phyloP scores from a whole-genome alignment of 2,329 filamentous ascomycete species.

The Fusarium cyanostomum region DNA sequence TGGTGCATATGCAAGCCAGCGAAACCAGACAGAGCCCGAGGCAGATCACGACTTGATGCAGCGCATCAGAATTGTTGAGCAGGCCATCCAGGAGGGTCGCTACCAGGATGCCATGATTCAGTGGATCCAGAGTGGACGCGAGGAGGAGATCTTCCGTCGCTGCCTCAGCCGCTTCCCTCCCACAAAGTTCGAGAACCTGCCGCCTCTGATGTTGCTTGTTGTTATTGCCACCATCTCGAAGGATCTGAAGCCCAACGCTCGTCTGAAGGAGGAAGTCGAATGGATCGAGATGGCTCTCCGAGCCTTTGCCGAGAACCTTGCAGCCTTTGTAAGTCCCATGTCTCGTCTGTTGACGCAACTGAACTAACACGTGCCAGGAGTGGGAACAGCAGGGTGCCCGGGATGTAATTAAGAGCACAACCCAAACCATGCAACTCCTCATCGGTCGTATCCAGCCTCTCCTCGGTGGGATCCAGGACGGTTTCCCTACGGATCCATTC shows the following conservation, averaged over 20 bases:
- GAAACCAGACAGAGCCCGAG: slow-evolving; percentile 49
- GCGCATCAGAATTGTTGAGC: slow-evolving; percentile 67
- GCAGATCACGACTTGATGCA: slow-evolving; percentile 62
- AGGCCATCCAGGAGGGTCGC: slow-evolving; percentile 68
- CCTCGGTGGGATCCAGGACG: slow-evolving; percentile 47
- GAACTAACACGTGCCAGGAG: slow-evolving; percentile 45
- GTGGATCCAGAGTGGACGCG: slow-evolving; percentile 72
- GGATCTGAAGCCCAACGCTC: slow-evolving; percentile 61
- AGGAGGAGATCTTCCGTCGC: slow-evolving; percentile 69
- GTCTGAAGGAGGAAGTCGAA: slow-evolving; percentile 64
- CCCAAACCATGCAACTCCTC: slow-evolving; percentile 52
- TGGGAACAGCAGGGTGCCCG: slow-evolving; percentile 50
- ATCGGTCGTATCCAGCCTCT: slow-evolving; percentile 49
- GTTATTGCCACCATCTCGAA: slow-evolving; percentile 71
- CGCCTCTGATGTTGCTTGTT: slow-evolving; percentile 70
- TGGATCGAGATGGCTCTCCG: slow-evolving; percentile 70
- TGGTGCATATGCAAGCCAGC: slow-evolving; percentile 49
- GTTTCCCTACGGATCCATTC: slow-evolving; percentile 53
- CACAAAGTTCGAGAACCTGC: slow-evolving; percentile 62
- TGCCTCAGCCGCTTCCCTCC: slow-evolving; percentile 52
- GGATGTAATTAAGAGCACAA: slow-evolving; percentile 52
- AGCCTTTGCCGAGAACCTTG: slow-evolving; percentile 59
- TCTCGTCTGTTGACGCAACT: background rate
- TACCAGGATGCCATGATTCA: slow-evolving; percentile 71
- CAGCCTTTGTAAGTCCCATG: slow-evolving; percentile 58